Conservation (phyloP, 805 yeast species). For the Schwanniomyces pseudopolymorphus region DNA sequence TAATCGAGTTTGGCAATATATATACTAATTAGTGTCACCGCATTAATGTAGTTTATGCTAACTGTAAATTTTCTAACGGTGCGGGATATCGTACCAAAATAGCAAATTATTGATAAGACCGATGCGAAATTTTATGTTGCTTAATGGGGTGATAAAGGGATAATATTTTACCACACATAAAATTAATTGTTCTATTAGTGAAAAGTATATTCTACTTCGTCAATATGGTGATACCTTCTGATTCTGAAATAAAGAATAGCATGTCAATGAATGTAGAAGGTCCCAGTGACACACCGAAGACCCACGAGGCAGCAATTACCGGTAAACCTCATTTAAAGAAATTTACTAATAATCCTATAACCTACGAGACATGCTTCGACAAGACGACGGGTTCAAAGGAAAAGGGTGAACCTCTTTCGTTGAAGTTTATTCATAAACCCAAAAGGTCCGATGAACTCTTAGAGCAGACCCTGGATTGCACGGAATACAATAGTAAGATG, state of each 20-base stretch:
- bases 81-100: neutral
- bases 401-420: conserved; percentile 12
- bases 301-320: neutral
- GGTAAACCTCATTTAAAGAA: neutral
- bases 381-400: neutral
- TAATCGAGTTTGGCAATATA: neutral
- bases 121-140: conserved; percentile 1
- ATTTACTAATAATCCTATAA: neutral
- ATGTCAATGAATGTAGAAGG: neutral
- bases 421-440: conserved; percentile 41
- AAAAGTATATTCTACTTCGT: neutral
- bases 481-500: conserved; percentile 24
- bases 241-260: neutral
- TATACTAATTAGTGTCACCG: neutral
- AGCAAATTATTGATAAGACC: neutral
- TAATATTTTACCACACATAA: neutral
- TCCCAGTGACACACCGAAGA: neutral
- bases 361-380: neutral
- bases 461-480: conserved; percentile 29
- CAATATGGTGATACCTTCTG: neutral
- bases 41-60: neutral
- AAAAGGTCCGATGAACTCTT: conserved; percentile 31
- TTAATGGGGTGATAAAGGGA: conserved; percentile 1
- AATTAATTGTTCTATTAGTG: neutral
- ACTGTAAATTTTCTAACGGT: no score